A percentile compares a stretch with the other conserved stretches of the same genome.
Evolutionary conservation across 495 filamentous ascomycete genomes (phyloP).

Genomic region (Xylaria flabelliformis): DNA sequence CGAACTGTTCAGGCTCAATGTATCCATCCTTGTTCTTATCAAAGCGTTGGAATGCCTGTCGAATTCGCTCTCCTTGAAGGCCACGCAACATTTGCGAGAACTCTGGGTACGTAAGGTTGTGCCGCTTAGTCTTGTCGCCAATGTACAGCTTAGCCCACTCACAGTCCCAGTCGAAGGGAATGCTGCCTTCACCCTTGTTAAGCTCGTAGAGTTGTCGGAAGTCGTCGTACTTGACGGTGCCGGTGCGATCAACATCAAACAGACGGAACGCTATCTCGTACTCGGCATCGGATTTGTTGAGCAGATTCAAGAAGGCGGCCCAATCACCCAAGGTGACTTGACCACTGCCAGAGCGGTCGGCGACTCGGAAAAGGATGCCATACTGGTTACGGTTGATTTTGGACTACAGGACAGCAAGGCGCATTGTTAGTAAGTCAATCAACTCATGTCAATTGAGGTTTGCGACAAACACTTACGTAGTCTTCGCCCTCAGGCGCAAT

Average conservation of each 20-base stretch:
- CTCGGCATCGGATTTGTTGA: slow-evolving; percentile 93
- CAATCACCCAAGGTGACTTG: slow-evolving; percentile 83
- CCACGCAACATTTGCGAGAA: slow-evolving; percentile 98
- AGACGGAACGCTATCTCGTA: slow-evolving; percentile 98
- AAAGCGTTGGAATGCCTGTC: slow-evolving; percentile 91
- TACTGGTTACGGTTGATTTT: slow-evolving; percentile 97
- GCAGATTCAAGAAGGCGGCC: slow-evolving; percentile 90
- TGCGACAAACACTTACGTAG: slow-evolving; percentile 69
- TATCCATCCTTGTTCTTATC: slow-evolving; percentile 97
- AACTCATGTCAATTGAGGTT: neutral
- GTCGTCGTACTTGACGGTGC: slow-evolving; percentile 84
- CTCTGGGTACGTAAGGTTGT: slow-evolving; percentile 92
- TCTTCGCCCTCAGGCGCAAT: slow-evolving; percentile 87
- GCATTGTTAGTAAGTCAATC: neutral
- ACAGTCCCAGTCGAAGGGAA: slow-evolving; percentile 96
- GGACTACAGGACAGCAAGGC: slow-evolving; percentile 65
- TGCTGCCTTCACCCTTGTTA: slow-evolving; percentile 78
- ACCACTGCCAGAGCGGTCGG: slow-evolving; percentile 75
- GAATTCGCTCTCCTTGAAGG: slow-evolving; percentile 90
- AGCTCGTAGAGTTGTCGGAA: slow-evolving; percentile 80
- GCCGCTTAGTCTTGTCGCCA: slow-evolving; percentile 80
- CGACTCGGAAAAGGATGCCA: slow-evolving; percentile 86
- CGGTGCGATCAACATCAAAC: slow-evolving; percentile 84
- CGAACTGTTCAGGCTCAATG: slow-evolving; percentile 95
- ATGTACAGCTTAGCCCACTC: slow-evolving; percentile 97